These are phyloP conservation scores for Corylus heterophylla DNA, from an alignment of 306 rosid genomes.

Conservation along the genomic window DNA sequence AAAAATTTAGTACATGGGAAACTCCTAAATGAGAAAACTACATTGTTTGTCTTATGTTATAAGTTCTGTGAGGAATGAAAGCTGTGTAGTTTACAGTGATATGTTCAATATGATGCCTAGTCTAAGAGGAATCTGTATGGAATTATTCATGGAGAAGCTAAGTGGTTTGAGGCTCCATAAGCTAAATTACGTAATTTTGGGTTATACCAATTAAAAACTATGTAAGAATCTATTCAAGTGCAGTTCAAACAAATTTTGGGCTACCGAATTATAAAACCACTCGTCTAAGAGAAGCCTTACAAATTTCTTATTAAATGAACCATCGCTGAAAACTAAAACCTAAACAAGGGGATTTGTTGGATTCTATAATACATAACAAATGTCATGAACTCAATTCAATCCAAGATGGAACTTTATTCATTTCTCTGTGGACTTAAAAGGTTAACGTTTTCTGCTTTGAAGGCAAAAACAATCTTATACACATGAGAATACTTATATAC, in stretches of 20 bases:
- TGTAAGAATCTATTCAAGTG: neutral
- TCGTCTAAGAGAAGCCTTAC: neutral
- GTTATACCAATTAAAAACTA: neutral
- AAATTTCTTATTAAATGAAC: neutral
- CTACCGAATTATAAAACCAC: neutral
- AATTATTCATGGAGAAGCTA: neutral
- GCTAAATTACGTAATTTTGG: neutral
- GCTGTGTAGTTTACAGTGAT: no score
- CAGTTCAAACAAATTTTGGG: neutral
- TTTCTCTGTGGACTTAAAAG: neutral
- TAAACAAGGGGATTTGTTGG: neutral
- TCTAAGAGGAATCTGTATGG: neutral
- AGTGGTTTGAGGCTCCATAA: neutral
- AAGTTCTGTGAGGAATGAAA: no score
- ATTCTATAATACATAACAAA: slow-evolving; percentile 1
- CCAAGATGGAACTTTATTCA: neutral
- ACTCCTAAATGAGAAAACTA: no score
- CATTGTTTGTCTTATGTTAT: no score
- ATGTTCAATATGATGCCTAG: no score
- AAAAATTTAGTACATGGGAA: no score
- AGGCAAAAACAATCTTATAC: slow-evolving; percentile 3
- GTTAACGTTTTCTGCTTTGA: neutral
- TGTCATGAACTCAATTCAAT: neutral
- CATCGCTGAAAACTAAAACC: neutral
- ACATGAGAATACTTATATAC: neutral